Evolutionary conservation across 2,329 filamentous ascomycete genomes (phyloP), one percentile per base, ranked within the genome.

Genomic region (Stromatinia cepivora): DNA sequence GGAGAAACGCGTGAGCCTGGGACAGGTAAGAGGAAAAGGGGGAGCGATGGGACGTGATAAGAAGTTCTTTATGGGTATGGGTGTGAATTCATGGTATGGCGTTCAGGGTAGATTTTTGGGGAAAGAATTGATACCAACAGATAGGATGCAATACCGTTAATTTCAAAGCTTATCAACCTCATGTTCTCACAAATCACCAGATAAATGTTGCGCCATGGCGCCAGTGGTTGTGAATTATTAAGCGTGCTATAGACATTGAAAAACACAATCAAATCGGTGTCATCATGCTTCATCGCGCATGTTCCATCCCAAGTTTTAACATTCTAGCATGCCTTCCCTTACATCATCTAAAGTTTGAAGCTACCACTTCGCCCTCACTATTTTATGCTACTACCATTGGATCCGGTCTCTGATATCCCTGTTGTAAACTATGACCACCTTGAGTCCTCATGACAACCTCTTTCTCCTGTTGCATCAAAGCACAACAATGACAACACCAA

Each of bases 401-500:
- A 45, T 72, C 62, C 39, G 67, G 50, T n/a, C 54, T 67, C 46
- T 71, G 66, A 62, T 72, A 73, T 22, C 71, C 73, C 10, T 57
- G 31, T 11, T 62, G 6, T 5, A 54, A n/a, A 25, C 28, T 39
- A 10, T 28, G 45, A 28, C 56, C 36, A 65, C 54, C 66, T n/a
- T 48, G 34, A 15, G 66, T 69, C 20, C 72, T 70, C 11, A 48
- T 68, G 34, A 74, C 69, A 34, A 76, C 71, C 42, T 77, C 76
- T 66, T 76, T 76, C 71, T 77, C 75, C 10, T 73, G 71, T 48
- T 76, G 75, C 13, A 77, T 75, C 9, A 77, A 42, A 4, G 72
- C 62, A 66, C 76, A 77, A 68, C 75, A 77, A n/a, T 66, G 66
- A 67, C 76, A 77, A 72, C 78, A 82, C 52, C 75, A 77, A 36